Evolutionary conservation across 768 basidiomycete genomes (phyloP), one percentile per base, ranked within the genome.

Genomic region (Lyophyllum decastes): DNA sequence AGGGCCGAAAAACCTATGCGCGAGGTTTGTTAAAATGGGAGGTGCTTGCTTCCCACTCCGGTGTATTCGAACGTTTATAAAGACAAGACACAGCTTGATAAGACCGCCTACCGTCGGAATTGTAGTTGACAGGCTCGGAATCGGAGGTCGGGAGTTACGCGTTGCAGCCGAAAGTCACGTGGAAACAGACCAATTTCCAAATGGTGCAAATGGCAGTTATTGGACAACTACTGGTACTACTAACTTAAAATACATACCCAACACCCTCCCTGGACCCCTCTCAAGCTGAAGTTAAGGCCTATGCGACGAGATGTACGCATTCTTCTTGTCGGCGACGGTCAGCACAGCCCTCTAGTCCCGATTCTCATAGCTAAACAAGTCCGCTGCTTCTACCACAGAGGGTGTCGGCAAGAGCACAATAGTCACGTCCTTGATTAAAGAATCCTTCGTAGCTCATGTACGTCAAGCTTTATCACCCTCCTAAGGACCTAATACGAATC

Each of bases 391-490:
- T 61, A 38, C 59, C 60, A 38, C 71, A 98, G 95, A 96, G 80
- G 93, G 92, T 63, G 96, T 98, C 66, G 96, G 96, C 62, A 99
- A 99, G 80, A 95, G 94, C 72, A 95, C 94, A 46, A 95, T 98
- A 69, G 87, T 98, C 70, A 97, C 94, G 19, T 94, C 94, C 34
- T 82, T 98, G 70, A 98, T 99, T 75, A 98, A 98, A 72, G 94
- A 96, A 72, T 88, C 91, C 30, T 97, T 90, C 70, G 91, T 98
- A 51, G 78, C 90, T 40, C 91, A 95, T 76, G 95, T 95, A 73
- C 61, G 70, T 64, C 24, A 43, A 49, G 45, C 41, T 58, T 52
- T 38, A 46, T 49, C 49, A 51, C 11, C 24, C 43, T 38, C n/a
- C 24, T 34, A n/a, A 19, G 43, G 24, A 38, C 47, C 27, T 52